A percentile compares a stretch with the other conserved stretches of the same genome.
Conservation (phyloP, 1,139 yeast genomes). For the Pichia sp. region DNA sequence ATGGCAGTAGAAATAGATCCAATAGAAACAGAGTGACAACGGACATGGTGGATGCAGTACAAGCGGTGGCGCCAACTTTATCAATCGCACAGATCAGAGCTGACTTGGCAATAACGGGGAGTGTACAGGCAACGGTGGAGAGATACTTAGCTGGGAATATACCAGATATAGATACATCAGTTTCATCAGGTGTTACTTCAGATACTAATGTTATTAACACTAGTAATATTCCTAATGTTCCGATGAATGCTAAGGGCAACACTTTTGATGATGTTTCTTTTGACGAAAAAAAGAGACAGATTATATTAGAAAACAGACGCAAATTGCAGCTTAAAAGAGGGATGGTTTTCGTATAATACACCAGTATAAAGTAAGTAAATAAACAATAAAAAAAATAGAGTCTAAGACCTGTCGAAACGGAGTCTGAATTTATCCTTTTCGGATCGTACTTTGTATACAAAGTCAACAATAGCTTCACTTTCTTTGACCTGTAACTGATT, state of each 20-base stretch:
- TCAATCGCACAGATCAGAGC: slow-evolving; percentile 63
- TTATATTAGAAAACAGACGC: slow-evolving; percentile 45
- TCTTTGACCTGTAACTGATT: slow-evolving; percentile 56
- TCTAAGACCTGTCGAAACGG: slow-evolving; percentile 25
- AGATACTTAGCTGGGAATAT: slow-evolving; percentile 49
- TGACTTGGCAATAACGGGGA: slow-evolving; percentile 59
- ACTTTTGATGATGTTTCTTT: slow-evolving; percentile 31
- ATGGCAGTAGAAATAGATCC: slow-evolving; percentile 16
- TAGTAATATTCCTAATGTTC: slow-evolving; percentile 22
- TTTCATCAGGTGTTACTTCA: too few relatives aligned
- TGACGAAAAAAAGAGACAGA: slow-evolving; percentile 42
- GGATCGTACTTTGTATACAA: slow-evolving; percentile 67
- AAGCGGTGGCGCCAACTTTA: slow-evolving; percentile 71
- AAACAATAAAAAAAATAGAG: background rate
- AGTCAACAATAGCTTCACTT: slow-evolving; percentile 72
- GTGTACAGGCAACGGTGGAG: slow-evolving; percentile 75
- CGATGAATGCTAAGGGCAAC: too few relatives aligned
- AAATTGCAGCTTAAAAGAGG: slow-evolving; percentile 29
- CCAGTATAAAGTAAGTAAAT: background rate
- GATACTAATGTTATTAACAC: too few relatives aligned
- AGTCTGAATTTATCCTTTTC: slow-evolving; percentile 39
- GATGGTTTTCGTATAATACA: slow-evolving; percentile 15
- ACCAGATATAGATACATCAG: too few relatives aligned
- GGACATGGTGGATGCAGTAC: slow-evolving; percentile 83
- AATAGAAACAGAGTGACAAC: slow-evolving; percentile 40